phyloP scores from a whole-genome alignment of 257 asterid genomes.

The Ehretia macrophylla region DNA sequence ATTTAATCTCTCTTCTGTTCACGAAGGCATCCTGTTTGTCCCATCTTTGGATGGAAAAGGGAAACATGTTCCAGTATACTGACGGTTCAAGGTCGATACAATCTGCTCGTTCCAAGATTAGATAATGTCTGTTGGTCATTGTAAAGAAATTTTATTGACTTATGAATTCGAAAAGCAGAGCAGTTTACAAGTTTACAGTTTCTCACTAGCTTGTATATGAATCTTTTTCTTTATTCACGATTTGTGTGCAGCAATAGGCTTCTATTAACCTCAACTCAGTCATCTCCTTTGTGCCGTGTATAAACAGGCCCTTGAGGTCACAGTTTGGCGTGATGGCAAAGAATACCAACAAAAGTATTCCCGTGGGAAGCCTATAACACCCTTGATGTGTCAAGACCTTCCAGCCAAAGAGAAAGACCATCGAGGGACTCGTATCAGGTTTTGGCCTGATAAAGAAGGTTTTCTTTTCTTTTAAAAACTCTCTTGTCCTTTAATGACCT shows the following conservation, averaged over 20 bases:
- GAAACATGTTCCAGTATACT: no score
- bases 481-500: not conserved
- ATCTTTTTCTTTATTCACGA: no score
- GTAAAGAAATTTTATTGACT: no score
- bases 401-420: constrained; percentile 49
- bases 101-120: no score
- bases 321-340: constrained; percentile 91
- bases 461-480: constrained; percentile 7
- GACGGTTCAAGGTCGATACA: no score
- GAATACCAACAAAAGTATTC: constrained; percentile 82
- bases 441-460: constrained; percentile 98
- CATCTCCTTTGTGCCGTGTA: constrained; percentile 15
- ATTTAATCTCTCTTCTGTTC: no score
- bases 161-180: not conserved
- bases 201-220: not conserved
- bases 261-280: constrained; percentile 6
- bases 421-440: constrained; percentile 73
- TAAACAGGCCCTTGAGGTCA: constrained; percentile 72
- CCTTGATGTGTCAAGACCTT: constrained; percentile 54
- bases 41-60: no score
- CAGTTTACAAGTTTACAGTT: not conserved
- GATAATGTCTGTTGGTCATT: no score
- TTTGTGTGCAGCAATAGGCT: not conserved
- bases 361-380: constrained; percentile 79
- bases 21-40: no score